These are phyloP conservation scores for Fraxinus greggii DNA, from an alignment of 305 asterid species.

Conservation along the genomic window DNA sequence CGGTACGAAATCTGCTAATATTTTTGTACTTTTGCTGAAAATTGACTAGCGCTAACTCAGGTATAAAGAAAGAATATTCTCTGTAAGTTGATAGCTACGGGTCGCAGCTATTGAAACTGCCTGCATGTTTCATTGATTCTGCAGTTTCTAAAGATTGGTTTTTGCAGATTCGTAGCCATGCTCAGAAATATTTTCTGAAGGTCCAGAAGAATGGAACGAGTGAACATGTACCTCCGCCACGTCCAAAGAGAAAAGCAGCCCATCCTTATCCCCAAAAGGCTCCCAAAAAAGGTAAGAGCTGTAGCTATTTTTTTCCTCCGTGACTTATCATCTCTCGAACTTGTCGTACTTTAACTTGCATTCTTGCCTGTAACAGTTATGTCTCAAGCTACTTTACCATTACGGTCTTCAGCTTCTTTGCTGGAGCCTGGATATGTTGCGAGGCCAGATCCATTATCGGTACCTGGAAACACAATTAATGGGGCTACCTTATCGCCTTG, in stretches of 20 bases:
- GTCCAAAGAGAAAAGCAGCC: constrained; percentile 90
- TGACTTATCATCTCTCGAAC: background rate
- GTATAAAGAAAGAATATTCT: background rate
- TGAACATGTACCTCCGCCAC: constrained; percentile 91
- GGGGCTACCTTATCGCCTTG: constrained; percentile 50
- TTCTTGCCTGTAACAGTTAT: constrained; percentile 31
- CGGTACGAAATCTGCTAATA: background rate
- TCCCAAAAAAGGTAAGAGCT: constrained; percentile 52
- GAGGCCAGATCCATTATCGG: constrained; percentile 45
- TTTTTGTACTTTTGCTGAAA: background rate
- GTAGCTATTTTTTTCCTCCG: background rate
- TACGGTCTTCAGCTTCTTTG: constrained; percentile 46
- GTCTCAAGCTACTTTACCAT: constrained; percentile 42
- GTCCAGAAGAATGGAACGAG: constrained; percentile 83
- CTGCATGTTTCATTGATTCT: constrained; percentile 8
- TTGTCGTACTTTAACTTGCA: background rate
- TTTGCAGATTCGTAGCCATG: constrained; percentile 93
- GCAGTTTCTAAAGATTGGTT: constrained; percentile 27
- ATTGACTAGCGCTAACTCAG: background rate
- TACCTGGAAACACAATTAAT: constrained; percentile 37
- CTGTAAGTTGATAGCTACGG: constrained; percentile 5
- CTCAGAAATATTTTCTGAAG: constrained; percentile 89
- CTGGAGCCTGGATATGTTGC: constrained; percentile 44
- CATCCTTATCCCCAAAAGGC: constrained; percentile 97
- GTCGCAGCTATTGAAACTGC: background rate